Base-by-base conservation (phyloP, 2,329 filamentous ascomycete genomes). In the Rhynchosporium graminicola region DNA sequence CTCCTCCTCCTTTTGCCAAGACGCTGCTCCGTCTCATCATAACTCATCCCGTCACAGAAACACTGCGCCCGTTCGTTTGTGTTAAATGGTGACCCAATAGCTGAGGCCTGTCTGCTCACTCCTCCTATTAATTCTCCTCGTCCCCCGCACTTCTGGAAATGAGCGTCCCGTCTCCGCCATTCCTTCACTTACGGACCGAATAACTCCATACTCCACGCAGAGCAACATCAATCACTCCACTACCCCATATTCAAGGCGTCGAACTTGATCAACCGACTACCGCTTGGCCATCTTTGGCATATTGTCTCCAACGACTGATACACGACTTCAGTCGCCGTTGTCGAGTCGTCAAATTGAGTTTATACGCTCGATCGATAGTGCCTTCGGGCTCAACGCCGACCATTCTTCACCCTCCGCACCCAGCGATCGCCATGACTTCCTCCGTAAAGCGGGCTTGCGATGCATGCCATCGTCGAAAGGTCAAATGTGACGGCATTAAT, bases 381-480 rank as follows among this genome's bases (percentile, higher is more conserved):
- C 42, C 36, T 52, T 26, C 55, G 20, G 28, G 40, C 29, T 46
- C 48, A 50, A 50, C 28, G 47, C 40, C 55, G 59, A 61, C 60
- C 33, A 63, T 57, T 36, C 54, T 55, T 43, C 51, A 40, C 33
- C 38, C 43, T 36, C 20, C 42, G 31, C 20, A 51, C 55, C 52
- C 57, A 63, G 59, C 62, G 60, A 56, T 61, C 65, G 57, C 64
- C 60, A 71, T 73, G 67, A 72, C 73, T 62, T 68, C 73, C 50
- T 74, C 78, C 38, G 76, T 80, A 45, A 80, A 80, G 67, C 77
- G 86, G 72, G 87, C 87, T 63, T 90, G 87, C 77, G 87, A 90
- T 75, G 87, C 87, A 71, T 90, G 87, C 74, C 87, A 90, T 79
- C 85, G 87, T 67, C 84, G 87, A 74, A 90, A 90, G 76, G 87